Base-by-base conservation (phyloP, 257 asterid species). In the Nicotiana attenuata region DNA sequence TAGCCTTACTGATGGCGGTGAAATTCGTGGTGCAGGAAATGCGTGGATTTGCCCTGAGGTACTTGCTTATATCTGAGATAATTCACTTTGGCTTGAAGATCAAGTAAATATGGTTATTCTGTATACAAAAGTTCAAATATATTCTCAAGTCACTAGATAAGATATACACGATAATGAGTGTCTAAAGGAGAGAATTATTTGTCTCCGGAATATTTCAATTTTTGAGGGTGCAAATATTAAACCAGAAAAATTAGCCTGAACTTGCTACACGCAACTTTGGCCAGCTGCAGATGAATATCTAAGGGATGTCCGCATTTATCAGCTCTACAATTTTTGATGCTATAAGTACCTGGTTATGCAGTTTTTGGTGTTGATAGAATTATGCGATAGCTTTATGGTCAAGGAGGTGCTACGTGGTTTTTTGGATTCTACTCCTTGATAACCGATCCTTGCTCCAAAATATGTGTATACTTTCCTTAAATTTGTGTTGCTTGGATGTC, bases 11-110 rank as follows among this genome's bases (percentile, higher is more conserved):
- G 99, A 96, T 91, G 99, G 99, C 67, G 99, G 99, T 86, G 99
- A 96, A 89, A 94, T 96, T 87, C 98, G 99, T 22, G 99, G 99
- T 81, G 99, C 99, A 6, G 99, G 99, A 71, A 96, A 96, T 89
- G 97, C 98, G n/a, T 96, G 99, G 99, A 96, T 96, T 79, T 96
- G 98, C 82, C 99, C 99, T 75, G 99, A 96, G 99, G 99, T 96
- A 83, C 60, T 87, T 84, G 67, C 50, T 13, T 65, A 63, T 26
- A 26, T 26, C 64, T 75, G 64, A 50, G 47, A 26, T 7, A 24
- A 26, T 75, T 50, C 1, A 3, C 45, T 89, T 86, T 89, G 60
- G 83, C 59, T 84, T 45, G 77, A 79, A 68, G 80, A 81, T 85
- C 78, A 65, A 7, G 55, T 50, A 80, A 50, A 61, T n/a, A 80